These are phyloP conservation scores for Sclerotinia glacialis DNA, from an alignment of 2,329 filamentous ascomycete species.

Conservation along the genomic window DNA sequence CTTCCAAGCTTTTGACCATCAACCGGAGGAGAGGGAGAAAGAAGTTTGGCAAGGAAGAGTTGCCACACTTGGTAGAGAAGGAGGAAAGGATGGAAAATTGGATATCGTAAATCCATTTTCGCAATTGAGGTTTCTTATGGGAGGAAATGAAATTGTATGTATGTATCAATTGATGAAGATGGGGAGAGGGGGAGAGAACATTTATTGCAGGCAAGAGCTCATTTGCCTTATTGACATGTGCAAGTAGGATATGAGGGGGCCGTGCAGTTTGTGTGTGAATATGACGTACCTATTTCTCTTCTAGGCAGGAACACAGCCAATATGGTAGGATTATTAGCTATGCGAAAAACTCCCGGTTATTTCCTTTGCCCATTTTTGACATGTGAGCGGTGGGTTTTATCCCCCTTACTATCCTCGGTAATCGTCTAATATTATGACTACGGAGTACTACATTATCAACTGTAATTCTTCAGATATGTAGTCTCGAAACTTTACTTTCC, in stretches of 20 bases:
- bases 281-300: not conserved
- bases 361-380: not conserved
- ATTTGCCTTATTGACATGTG: constrained; percentile 4
- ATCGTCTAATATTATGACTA: not conserved
- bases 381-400: not conserved
- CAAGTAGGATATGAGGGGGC: not conserved
- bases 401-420: not conserved
- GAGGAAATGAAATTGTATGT: not conserved
- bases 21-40: constrained; percentile 68
- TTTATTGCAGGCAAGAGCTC: not conserved
- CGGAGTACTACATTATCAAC: not conserved
- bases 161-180: not conserved
- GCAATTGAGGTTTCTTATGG: not conserved
- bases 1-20: constrained; percentile 55
- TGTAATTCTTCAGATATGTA: not conserved
- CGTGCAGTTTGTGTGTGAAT: not conserved
- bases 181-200: no score
- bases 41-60: constrained; percentile 59
- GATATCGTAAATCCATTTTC: constrained; percentile 33
- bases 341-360: not conserved
- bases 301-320: not conserved
- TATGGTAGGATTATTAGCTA: not conserved
- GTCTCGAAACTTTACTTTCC: not conserved
- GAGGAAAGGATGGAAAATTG: constrained; percentile 52
- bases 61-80: constrained; percentile 65